Evolutionary conservation across 2,329 filamentous ascomycete genomes (phyloP), one percentile per base, ranked within the genome.

Genomic region (Zopfia rhizophila): DNA sequence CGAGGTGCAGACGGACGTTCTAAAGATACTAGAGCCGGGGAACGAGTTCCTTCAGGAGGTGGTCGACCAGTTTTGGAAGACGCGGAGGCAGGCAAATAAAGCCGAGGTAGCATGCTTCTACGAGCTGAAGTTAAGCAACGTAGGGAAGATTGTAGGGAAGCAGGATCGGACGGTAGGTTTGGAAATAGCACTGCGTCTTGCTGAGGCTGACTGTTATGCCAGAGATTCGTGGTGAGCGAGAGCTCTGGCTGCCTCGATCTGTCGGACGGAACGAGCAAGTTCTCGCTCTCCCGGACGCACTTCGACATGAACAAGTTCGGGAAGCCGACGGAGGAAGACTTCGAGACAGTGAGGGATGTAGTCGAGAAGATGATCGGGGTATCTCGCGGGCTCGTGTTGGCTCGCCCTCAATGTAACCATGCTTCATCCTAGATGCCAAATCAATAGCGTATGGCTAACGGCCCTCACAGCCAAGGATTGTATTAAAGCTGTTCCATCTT

Each of bases 241-340:
- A 45, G 36, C 41, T 50, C 58, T 42, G 56, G 59, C 36, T 61
- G 59, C 22, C 58, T 63, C 2, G 53, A 59, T n/a, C 33, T 51
- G 3, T 50, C 52, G 6, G 50, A 59, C 7, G n/a, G 19, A 18
- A 57, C 43, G 33, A 46, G 38, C 35, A 57, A 60, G 32, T 45
- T 17, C 39, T 59, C 56, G 31, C 50, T 63, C 8, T 57, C 52
- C 11, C 50, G 58, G 16, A 58, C 51, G 7, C 55, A 63, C 30
- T 60, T 60, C 25, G 29, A 56, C 35, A 62, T 60, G 53, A 63
- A 63, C 41, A 60, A 63, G 38, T 62, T 61, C 27, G 53, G 30
- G 21, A 52, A 53, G 32, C 17, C 47, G 7, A 30, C 33, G 28
- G 60, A 59, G 36, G 59, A 61, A 42, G 57, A 60, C 25, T 61